A percentile compares a stretch with the other conserved stretches of the same genome.
Conservation (phyloP, 495 filamentous ascomycete species). For the Hypoxylon perforatum region DNA sequence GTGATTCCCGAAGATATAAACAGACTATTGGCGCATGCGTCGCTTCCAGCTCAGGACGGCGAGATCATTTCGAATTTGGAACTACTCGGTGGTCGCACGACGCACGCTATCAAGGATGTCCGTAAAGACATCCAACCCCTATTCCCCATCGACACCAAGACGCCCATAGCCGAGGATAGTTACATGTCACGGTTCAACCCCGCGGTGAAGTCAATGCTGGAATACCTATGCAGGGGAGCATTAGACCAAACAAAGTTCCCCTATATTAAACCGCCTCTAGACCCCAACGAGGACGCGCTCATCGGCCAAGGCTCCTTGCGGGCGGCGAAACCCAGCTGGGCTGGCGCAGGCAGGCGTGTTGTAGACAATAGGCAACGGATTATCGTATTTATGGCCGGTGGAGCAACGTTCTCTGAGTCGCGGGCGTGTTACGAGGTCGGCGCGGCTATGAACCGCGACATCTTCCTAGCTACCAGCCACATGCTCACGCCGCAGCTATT, state of each 20-base stretch:
- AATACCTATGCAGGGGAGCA: slow-evolving; percentile 72
- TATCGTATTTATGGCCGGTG: slow-evolving; percentile 95
- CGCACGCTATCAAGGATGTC: slow-evolving; percentile 80
- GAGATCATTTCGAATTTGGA: slow-evolving; percentile 81
- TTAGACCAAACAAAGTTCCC: slow-evolving; percentile 81
- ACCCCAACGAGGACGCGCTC: slow-evolving; percentile 63
- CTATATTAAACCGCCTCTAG: slow-evolving; percentile 78
- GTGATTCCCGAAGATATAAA: slow-evolving; percentile 85
- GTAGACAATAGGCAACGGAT: slow-evolving; percentile 89
- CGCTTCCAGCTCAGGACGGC: slow-evolving; percentile 77
- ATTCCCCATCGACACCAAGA: slow-evolving; percentile 70
- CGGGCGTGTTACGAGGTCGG: slow-evolving; percentile 91
- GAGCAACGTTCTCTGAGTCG: slow-evolving; percentile 90
- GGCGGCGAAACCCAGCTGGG: slow-evolving; percentile 93
- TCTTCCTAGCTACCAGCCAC: slow-evolving; percentile 92
- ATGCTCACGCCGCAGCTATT: slow-evolving; percentile 87
- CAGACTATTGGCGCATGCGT: slow-evolving; percentile 85
- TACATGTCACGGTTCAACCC: slow-evolving; percentile 78
- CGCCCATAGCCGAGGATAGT: slow-evolving; percentile 65
- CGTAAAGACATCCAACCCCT: slow-evolving; percentile 71
- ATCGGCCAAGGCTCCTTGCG: slow-evolving; percentile 80
- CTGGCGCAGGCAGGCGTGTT: slow-evolving; percentile 76
- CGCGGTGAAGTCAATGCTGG: slow-evolving; percentile 81
- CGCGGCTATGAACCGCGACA: slow-evolving; percentile 73
- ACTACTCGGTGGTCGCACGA: slow-evolving; percentile 79